Evolutionary conservation across 2,329 filamentous ascomycete genomes (phyloP), one percentile per base, ranked within the genome.

Genomic region (Coleophoma crateriformis): DNA sequence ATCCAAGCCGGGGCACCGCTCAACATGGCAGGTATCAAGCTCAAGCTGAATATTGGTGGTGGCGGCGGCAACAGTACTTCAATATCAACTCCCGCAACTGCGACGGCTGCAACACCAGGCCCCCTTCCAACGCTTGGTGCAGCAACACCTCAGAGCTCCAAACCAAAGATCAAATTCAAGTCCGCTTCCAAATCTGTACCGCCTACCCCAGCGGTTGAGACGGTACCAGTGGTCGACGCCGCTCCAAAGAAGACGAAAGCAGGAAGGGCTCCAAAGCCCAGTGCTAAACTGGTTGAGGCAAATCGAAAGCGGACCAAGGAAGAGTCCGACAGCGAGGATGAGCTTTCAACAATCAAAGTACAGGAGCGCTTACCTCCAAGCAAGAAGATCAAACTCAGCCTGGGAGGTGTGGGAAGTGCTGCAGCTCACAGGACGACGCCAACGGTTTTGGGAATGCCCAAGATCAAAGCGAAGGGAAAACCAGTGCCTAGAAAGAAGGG

Each of bases 401-500:
- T 56, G 14, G 43, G 72, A 46, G 17, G 50, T 32, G 11, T 46
- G n/a, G 34, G 52, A 46, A 43, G 54, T 58, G 22, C 52, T 56
- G 35, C 50, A 53, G 27, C 2, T 27, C 27, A 27, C 8, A 27
- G 27, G 27, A 54, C 56, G 51, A 58, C 61, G 48, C 56, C 64
- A 48, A 61, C 54, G 47, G 65, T 59, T 33, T 69, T 69, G 52
- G 73, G 65, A 33, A 71, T 51, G 45, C 60, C 84, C 49, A 79
- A 79, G 48, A 70, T 88, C 50, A 85, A 83, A 61, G 74, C 81
- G 45, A 82, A 84, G 58, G 85, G 85, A n/a, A 79, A 82, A 54
- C 76, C 81, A 1, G 85, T 88, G 7, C 73, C 79, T 33, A 80
- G 88, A 55, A 83, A 84, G 5, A 79, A 82, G 1, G 94, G 94